Base-by-base conservation (phyloP, 1,284 basidiomycete species). In the Tetrapyrgos nigripes region DNA sequence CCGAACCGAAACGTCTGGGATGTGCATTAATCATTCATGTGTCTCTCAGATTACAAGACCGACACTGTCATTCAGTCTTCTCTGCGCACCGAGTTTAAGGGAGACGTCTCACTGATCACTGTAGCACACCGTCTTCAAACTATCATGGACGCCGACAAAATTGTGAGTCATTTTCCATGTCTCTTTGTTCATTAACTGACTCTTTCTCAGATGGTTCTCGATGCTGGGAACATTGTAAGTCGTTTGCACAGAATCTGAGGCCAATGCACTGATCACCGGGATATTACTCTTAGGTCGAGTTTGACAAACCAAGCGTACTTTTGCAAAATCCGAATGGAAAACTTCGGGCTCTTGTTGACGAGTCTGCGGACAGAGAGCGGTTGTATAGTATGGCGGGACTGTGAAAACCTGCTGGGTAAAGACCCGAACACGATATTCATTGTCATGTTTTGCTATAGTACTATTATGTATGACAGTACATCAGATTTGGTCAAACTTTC, bases 41-140 rank as follows among this genome's bases (percentile, higher is more conserved):
- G 61, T 51, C 60, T n/a, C n/a, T n/a, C 62, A 80, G 85, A 88
- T 66, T 83, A 85, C 60, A 79, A 82, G 63, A 88, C 84, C 3
- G 85, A 88, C 59, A 62, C 80, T 0, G 72, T 85, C 62, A 87
- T 88, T 47, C 86, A 88, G 70, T 73, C 74, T 2, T 84, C 85
- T 3, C 74, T 88, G 33, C 76, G 85, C 14, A 78, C 76, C 49
- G 81, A 85, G 63, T 76, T 89, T 21, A 74, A 72, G 11, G 69
- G 74, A 2, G 85, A 84, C 57, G 82, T 83, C 9, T 89, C 86
- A 0, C 68, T 90, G 3, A 79, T 91, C 47, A 89, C 86, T 9
- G 77, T 90, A 50, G 88, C 89, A 0, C 88, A 90, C 27, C 46
- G 60, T 13, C 53, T 62, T 43, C 57, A 58, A 21, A 54, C 60